Conservation (phyloP, 768 basidiomycete species). For the Serendipita indica region DNA sequence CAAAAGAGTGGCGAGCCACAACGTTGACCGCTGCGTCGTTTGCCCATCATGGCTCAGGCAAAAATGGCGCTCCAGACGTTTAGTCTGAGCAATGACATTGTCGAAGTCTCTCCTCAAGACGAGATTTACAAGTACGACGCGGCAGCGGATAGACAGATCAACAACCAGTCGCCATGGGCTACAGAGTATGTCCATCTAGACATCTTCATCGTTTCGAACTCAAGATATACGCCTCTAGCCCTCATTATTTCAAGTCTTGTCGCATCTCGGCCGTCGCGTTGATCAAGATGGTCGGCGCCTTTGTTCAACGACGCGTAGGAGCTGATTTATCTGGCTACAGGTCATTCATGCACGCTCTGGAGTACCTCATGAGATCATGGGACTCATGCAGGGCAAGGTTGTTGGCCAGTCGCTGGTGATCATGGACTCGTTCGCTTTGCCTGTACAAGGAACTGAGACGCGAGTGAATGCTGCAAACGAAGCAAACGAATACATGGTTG, state of each 20-base stretch:
- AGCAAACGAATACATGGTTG: constrained; percentile 97
- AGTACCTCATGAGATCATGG: constrained; percentile 98
- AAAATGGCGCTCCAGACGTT: constrained; percentile 59
- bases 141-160: constrained; percentile 50
- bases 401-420: constrained; percentile 48
- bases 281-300: constrained; percentile 32
- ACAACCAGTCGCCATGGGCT: constrained; percentile 64
- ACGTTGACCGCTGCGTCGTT: background rate
- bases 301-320: background rate
- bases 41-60: constrained; percentile 20
- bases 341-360: constrained; percentile 81
- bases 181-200: constrained; percentile 44
- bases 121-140: constrained; percentile 65
- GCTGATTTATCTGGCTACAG: constrained; percentile 25
- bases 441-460: constrained; percentile 96
- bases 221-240: constrained; percentile 18
- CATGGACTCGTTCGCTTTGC: constrained; percentile 93
- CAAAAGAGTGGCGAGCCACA: background rate
- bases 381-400: constrained; percentile 95
- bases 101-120: constrained; percentile 58
- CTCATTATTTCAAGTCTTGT: constrained; percentile 32
- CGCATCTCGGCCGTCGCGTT: constrained; percentile 34
- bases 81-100: constrained; percentile 52
- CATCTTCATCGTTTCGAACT: background rate
- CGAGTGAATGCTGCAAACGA: constrained; percentile 92